Percentiles rank a stretch among this genome's conserved stretches.
Evolutionary conservation across 495 filamentous ascomycete species (phyloP).

Genomic region (Corynascus novoguineensis): DNA sequence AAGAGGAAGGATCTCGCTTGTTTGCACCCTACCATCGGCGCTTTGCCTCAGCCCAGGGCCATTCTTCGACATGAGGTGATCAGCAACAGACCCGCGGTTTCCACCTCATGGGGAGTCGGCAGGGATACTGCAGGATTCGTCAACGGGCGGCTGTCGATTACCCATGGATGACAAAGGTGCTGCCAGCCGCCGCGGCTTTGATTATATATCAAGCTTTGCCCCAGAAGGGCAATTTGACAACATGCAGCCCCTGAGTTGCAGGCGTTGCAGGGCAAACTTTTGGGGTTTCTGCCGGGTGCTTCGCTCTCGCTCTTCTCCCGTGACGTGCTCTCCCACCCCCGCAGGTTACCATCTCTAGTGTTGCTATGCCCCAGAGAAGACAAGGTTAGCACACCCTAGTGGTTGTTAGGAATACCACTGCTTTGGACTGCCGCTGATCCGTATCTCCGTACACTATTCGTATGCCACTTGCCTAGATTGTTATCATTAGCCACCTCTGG

Average conservation of each 20-base stretch:
- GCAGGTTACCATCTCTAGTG: too few relatives aligned
- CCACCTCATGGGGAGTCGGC: too few relatives aligned
- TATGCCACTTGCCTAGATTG: too few relatives aligned
- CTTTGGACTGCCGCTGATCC: too few relatives aligned
- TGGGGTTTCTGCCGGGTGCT: neutral
- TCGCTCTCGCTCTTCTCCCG: neutral
- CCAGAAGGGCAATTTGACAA: neutral
- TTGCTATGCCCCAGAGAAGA: too few relatives aligned
- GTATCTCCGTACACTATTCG: too few relatives aligned
- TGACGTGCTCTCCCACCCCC: too few relatives aligned
- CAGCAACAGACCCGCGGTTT: too few relatives aligned
- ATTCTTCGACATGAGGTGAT: conserved; percentile 6
- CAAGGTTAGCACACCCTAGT: too few relatives aligned
- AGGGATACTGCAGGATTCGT: neutral
- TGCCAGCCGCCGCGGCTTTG: neutral
- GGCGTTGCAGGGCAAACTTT: neutral
- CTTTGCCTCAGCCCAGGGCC: neutral
- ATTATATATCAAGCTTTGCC: neutral
- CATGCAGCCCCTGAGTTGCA: neutral
- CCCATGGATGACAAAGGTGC: neutral
- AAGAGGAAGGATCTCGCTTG: neutral
- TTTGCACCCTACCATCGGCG: conserved; percentile 5
- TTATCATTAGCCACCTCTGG: neutral
- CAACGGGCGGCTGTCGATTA: neutral
- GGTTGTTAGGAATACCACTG: too few relatives aligned